These are phyloP conservation scores for Penicillium concentricum DNA, from an alignment of 2,329 filamentous ascomycete genomes.

Conservation along the genomic window DNA sequence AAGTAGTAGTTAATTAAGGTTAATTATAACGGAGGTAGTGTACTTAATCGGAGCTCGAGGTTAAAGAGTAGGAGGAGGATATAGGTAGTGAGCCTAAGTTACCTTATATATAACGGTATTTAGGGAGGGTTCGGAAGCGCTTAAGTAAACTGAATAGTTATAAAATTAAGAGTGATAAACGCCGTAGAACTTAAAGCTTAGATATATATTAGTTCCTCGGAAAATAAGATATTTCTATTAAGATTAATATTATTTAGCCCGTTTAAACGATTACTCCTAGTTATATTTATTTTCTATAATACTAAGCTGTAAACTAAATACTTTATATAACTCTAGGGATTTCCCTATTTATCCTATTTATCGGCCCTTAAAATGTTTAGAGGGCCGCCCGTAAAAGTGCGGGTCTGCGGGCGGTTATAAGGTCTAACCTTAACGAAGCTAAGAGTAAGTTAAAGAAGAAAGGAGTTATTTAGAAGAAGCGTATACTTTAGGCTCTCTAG, in stretches of 20 bases:
- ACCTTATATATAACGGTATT: no score
- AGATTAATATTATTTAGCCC: background rate
- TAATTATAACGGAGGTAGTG: background rate
- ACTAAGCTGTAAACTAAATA: background rate
- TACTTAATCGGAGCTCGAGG: background rate
- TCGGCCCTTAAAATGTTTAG: no score
- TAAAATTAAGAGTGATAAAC: background rate
- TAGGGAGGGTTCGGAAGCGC: no score
- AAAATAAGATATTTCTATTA: background rate
- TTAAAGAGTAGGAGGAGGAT: no score
- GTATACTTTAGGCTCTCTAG: no score
- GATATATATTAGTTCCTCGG: background rate
- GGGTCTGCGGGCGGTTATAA: no score
- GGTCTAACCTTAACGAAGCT: no score
- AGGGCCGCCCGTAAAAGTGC: no score
- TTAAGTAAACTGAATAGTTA: no score
- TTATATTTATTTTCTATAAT: background rate
- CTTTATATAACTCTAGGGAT: background rate
- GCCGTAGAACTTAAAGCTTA: background rate
- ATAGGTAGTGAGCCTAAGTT: no score
- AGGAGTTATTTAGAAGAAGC: no score
- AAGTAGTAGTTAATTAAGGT: background rate
- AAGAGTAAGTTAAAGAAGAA: no score
- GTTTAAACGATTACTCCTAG: background rate
- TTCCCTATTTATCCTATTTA: background rate